Percentiles rank a stretch among this genome's conserved stretches.
Conservation (phyloP, 768 basidiomycete species). For the Pholiota microspora region DNA sequence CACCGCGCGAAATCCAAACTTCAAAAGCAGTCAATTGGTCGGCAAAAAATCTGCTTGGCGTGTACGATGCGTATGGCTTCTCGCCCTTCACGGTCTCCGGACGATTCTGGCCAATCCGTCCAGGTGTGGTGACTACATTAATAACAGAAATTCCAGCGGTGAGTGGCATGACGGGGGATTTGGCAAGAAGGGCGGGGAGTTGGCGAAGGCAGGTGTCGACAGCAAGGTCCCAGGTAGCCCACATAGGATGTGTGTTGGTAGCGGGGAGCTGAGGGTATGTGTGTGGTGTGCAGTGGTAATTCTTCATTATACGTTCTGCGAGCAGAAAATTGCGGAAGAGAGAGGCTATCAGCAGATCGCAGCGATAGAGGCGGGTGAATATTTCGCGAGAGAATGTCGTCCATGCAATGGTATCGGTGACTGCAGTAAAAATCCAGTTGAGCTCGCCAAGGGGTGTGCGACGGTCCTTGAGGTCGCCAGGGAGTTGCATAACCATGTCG, state of each 20-base stretch:
- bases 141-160: slow-evolving; percentile 10
- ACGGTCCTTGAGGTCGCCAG: slow-evolving; percentile 95
- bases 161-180: slow-evolving; percentile 26
- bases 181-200: slow-evolving; percentile 76
- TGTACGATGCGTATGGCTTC: slow-evolving; percentile 67
- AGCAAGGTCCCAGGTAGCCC: slow-evolving; percentile 98
- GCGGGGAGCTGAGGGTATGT: slow-evolving; percentile 89
- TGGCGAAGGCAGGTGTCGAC: slow-evolving; percentile 93
- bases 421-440: slow-evolving; percentile 99
- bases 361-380: slow-evolving; percentile 91
- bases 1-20: slow-evolving; percentile 96
- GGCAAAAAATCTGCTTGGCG: slow-evolving; percentile 89
- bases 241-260: slow-evolving; percentile 95
- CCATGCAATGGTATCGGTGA: slow-evolving; percentile 99
- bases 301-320: slow-evolving; percentile 97
- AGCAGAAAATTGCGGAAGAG: slow-evolving; percentile 96
- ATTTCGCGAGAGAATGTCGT: slow-evolving; percentile 92
- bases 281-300: slow-evolving; percentile 95
- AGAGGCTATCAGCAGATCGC: slow-evolving; percentile 93
- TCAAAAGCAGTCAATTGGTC: slow-evolving; percentile 97
- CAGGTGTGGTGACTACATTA: slow-evolving; percentile 33
- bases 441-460: slow-evolving; percentile 95
- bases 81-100: slow-evolving; percentile 21
- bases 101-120: slow-evolving; percentile 34
- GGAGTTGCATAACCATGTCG: slow-evolving; percentile 93